Evolutionary conservation across 2,329 filamentous ascomycete species (phyloP), one percentile per base, ranked within the genome.

Genomic region (Mollisia scopiformis): DNA sequence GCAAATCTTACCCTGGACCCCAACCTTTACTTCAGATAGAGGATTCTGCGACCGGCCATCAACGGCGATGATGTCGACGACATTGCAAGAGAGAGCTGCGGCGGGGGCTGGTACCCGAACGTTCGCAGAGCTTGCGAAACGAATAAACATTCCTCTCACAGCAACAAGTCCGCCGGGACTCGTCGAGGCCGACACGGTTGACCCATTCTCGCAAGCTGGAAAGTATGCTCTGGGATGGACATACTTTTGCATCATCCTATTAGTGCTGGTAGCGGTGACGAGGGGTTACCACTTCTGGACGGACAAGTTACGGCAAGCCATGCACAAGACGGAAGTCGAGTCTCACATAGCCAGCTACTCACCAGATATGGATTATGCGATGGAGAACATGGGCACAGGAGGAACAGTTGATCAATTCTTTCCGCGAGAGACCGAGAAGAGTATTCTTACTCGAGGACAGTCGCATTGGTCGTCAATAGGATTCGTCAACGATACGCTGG

Each of bases 161-260:
- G 74, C 85, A 2, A 82, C 81, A 30, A 88, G 85, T 63, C 84
- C 85, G 1, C 79, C 86, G 0, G 86, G 86, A 14, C 77, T 88
- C 31, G 76, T 88, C 46, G 83, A 88, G 74, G 86, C 86, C 21
- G 75, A 86, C 64, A 84, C 82, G 1, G 78, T 88, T 59, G 93
- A 97, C 74, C 92, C 93, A 25, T 97, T 91, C 89, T 83, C 75
- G 27, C 79, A 92, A 71, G 88, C 93, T 23, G 91, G 89, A 47
- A 96, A 96, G 78, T 97, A 97, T 77, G 92, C 84, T 2, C 78
- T 92, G 55, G 92, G 89, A 59, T 97, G 92, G 87, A 92, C 94
- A 14, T 97, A 96, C 76, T 96, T 97, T 71, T 88, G 90, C 55
- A 75, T 96, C 52, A 86, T 88, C 54, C 75, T 97, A 62, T 82